phyloP scores from a whole-genome alignment of 78 protist species.

The Creolimax fragrantissima region DNA sequence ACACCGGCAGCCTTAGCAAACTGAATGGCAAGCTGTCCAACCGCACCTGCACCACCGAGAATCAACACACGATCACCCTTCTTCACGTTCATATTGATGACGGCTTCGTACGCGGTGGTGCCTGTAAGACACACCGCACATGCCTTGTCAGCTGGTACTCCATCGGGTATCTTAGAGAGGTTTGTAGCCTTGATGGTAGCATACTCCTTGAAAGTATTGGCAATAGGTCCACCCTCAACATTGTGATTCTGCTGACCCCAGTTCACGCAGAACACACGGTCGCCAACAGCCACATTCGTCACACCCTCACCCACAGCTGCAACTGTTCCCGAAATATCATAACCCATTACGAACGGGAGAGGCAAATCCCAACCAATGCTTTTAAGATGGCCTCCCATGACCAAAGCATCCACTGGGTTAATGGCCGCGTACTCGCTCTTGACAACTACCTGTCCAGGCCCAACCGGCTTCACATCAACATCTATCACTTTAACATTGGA shows the following conservation, averaged over 20 bases:
- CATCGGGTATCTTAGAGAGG: no score
- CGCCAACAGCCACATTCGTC: background rate
- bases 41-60: conserved; percentile 22
- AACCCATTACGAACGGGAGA: background rate
- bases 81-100: no score
- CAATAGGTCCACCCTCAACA: no score
- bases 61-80: conserved; percentile 18
- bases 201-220: no score
- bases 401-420: background rate
- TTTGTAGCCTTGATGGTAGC: no score
- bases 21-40: conserved; percentile 5
- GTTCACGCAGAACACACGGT: no score
- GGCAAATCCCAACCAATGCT: background rate
- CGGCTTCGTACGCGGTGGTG: no score
- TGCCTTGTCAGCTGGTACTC: no score
- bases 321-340: background rate
- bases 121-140: no score
- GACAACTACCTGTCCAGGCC: background rate
- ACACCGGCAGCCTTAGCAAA: background rate
- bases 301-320: background rate
- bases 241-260: no score
- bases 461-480: background rate
- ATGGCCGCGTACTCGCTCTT: background rate
- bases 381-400: background rate
- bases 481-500: background rate